Percentiles rank a stretch among this genome's conserved stretches.
Conservation (phyloP, 306 rosid species). For the Quercus suber region DNA sequence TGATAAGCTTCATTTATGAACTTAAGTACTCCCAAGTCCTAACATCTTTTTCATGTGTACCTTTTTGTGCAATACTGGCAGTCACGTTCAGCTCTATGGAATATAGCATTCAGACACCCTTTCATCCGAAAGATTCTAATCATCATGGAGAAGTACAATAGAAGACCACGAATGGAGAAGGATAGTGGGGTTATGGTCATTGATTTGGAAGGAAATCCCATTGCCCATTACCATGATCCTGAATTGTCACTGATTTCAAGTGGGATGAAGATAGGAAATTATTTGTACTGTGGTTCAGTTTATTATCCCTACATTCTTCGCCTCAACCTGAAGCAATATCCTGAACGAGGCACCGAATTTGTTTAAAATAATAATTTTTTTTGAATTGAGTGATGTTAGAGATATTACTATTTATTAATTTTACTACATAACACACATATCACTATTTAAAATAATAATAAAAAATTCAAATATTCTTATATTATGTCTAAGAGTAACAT, state of each 20-base stretch:
- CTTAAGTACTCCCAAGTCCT: neutral
- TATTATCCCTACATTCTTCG: constrained; percentile 40
- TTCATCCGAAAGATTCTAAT: constrained; percentile 45
- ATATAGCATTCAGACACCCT: constrained; percentile 39
- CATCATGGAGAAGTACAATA: constrained; percentile 21
- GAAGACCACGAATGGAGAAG: constrained; percentile 15
- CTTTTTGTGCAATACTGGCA: constrained; percentile 24
- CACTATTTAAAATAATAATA: too few species aligned
- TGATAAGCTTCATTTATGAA: neutral
- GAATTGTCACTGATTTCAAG: constrained; percentile 29
- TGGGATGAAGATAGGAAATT: constrained; percentile 59
- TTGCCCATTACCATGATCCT: constrained; percentile 47
- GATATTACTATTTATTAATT: too few species aligned
- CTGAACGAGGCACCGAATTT: constrained; percentile 37
- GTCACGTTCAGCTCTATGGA: constrained; percentile 34
- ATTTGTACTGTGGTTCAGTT: constrained; percentile 58
- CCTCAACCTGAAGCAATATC: constrained; percentile 40
- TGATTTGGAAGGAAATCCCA: constrained; percentile 55
- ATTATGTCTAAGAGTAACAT: too few species aligned
- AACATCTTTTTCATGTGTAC: neutral
- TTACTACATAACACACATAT: too few species aligned
- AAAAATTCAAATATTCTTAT: too few species aligned
- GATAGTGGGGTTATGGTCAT: constrained; percentile 55
- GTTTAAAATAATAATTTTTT: too few species aligned
- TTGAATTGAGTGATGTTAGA: too few species aligned